These are phyloP conservation scores for Tuber magnatum DNA, from an alignment of 495 filamentous ascomycete species.

Conservation along the genomic window DNA sequence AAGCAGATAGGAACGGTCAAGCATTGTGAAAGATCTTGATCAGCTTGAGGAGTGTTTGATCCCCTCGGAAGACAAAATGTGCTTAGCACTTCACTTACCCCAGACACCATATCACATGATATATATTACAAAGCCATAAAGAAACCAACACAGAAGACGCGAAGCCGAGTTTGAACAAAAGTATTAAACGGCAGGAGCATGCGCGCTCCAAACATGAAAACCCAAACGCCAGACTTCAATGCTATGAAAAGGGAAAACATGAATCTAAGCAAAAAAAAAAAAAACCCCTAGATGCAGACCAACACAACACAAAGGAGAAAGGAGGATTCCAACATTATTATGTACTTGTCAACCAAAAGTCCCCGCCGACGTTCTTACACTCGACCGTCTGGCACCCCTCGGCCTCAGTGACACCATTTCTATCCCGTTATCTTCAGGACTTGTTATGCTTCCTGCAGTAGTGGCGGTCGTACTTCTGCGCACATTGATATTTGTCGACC, in stretches of 20 bases:
- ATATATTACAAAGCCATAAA: neutral
- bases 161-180: neutral
- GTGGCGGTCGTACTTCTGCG: conserved; percentile 9
- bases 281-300: neutral
- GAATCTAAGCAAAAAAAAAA: neutral
- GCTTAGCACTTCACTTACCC: neutral
- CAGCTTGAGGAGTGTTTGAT: neutral
- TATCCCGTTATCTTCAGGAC: conserved; percentile 6
- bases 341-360: conserved; percentile 29
- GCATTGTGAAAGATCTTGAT: neutral
- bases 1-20: neutral
- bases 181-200: neutral
- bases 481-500: conserved; percentile 16
- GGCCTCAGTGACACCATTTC: conserved; percentile 27
- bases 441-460: conserved; percentile 12
- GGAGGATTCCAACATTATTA: neutral
- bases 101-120: neutral
- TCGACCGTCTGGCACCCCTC: conserved; percentile 10
- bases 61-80: neutral
- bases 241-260: neutral
- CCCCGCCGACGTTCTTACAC: conserved; percentile 26
- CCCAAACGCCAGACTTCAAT: neutral
- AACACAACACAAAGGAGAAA: neutral
- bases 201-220: neutral
- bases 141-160: neutral